phyloP scores from a whole-genome alignment of 2,329 filamentous ascomycete species.

The Plenodomus tracheiphilus region DNA sequence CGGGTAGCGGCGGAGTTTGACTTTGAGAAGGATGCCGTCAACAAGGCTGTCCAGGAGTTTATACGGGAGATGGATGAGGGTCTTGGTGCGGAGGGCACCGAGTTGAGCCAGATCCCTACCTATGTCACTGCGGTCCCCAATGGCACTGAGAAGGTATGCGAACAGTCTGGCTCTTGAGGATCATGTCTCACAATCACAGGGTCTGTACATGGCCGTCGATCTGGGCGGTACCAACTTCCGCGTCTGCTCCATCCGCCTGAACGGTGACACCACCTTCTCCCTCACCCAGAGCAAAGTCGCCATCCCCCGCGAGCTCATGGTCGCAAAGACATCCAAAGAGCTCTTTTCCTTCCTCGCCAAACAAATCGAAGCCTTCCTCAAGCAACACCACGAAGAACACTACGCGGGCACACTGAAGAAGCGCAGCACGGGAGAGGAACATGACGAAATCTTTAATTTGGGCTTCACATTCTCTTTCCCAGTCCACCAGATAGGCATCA shows the following conservation, averaged over 20 bases:
- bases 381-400: constrained; percentile 84
- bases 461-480: constrained; percentile 99
- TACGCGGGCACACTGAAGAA: constrained; percentile 71
- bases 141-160: constrained; percentile 94
- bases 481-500: constrained; percentile 90
- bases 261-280: constrained; percentile 93
- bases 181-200: constrained; percentile 55
- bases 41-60: constrained; percentile 81
- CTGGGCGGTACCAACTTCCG: constrained; percentile 98
- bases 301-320: constrained; percentile 89
- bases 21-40: constrained; percentile 76
- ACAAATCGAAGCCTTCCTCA: constrained; percentile 87
- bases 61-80: constrained; percentile 89
- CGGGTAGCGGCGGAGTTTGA: constrained; percentile 84
- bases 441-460: constrained; percentile 83
- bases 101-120: constrained; percentile 92
- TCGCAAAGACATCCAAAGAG: constrained; percentile 80
- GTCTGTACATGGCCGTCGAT: constrained; percentile 93
- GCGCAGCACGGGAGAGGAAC: constrained; percentile 62
- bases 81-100: constrained; percentile 73
- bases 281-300: constrained; percentile 90
- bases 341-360: constrained; percentile 91
- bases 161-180: constrained; percentile 51
- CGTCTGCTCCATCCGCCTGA: constrained; percentile 91
- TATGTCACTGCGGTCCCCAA: constrained; percentile 96